Evolutionary conservation across 2,329 filamentous ascomycete genomes (phyloP).

Genomic region (Hymenoscyphus repandus): DNA sequence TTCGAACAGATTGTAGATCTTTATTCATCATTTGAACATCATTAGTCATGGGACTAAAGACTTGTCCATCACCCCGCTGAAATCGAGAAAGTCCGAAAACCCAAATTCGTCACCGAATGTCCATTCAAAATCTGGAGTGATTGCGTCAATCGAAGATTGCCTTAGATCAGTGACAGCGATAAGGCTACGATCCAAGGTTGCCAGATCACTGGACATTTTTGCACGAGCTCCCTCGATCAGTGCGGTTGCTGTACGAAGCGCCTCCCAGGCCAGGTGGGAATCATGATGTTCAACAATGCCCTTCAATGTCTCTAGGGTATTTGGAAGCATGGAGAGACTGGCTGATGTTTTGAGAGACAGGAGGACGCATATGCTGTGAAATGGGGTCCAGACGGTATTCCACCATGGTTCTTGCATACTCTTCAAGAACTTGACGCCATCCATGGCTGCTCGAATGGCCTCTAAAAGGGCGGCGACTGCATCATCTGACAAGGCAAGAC

Average conservation of each 20-base stretch:
- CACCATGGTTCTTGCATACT: slow-evolving; percentile 19
- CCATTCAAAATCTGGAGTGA: slow-evolving; percentile 5
- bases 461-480: slow-evolving; percentile 7
- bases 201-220: slow-evolving; percentile 16
- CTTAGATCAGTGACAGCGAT: slow-evolving; percentile 3
- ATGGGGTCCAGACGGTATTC: slow-evolving; percentile 20
- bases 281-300: slow-evolving; percentile 11
- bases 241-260: slow-evolving; percentile 19
- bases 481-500: slow-evolving; percentile 1
- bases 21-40: not conserved
- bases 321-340: slow-evolving; percentile 16
- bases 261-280: slow-evolving; percentile 19
- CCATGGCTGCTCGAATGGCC: slow-evolving; percentile 16
- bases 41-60: not conserved
- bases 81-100: slow-evolving; percentile 10
- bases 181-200: slow-evolving; percentile 15
- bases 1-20: not conserved
- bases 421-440: slow-evolving; percentile 11
- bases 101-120: slow-evolving; percentile 7
- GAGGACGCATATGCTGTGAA: slow-evolving; percentile 20
- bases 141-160: not conserved
- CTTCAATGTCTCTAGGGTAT: slow-evolving; percentile 17
- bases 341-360: slow-evolving; percentile 16
- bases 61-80: slow-evolving; percentile 4
- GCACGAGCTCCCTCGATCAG: slow-evolving; percentile 21